Percentiles rank a stretch among this genome's conserved stretches.
phyloP scores from a whole-genome alignment of 73 alveolate genomes.

The Blepharisma stoltei region DNA sequence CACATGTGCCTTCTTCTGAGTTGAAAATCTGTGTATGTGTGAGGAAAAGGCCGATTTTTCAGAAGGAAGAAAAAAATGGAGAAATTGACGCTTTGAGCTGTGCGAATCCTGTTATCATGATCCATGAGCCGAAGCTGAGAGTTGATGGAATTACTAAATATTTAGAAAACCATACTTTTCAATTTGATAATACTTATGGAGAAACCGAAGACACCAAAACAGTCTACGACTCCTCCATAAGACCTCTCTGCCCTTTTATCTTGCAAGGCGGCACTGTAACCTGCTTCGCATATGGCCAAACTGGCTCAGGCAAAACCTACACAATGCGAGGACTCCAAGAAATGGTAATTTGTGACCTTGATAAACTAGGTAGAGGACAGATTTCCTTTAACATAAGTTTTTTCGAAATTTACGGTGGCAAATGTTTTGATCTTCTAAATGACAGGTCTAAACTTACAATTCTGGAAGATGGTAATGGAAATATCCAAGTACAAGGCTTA shows the following conservation, averaged over 20 bases:
- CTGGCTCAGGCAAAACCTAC: constrained; percentile 98
- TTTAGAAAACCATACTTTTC: constrained; percentile 91
- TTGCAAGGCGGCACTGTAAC: constrained; percentile 91
- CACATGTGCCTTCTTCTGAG: constrained; percentile 59
- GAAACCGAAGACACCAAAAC: constrained; percentile 75
- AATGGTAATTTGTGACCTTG: constrained; percentile 76
- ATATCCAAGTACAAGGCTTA: constrained; percentile 84
- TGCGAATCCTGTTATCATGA: constrained; percentile 86
- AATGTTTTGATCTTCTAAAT: constrained; percentile 90
- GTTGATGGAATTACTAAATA: constrained; percentile 98
- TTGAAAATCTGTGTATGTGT: constrained; percentile 91
- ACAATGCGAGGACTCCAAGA: constrained; percentile 91
- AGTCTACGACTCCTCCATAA: constrained; percentile 72
- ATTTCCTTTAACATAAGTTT: constrained; percentile 75
- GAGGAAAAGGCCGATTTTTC: constrained; percentile 93
- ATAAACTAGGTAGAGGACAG: constrained; percentile 33
- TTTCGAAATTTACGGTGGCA: constrained; percentile 97
- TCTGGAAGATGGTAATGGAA: constrained; percentile 89
- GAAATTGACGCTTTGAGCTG: constrained; percentile 96
- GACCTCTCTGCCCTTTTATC: constrained; percentile 69
- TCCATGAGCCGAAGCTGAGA: constrained; percentile 88
- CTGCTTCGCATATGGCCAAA: constrained; percentile 97
- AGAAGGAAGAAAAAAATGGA: constrained; percentile 82
- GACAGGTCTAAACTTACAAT: constrained; percentile 77
- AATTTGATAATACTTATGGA: constrained; percentile 83